Percentiles rank a stretch among this genome's conserved stretches.
phyloP scores from a whole-genome alignment of 2,329 filamentous ascomycete genomes.

The Allantophomopsis cytisporea region DNA sequence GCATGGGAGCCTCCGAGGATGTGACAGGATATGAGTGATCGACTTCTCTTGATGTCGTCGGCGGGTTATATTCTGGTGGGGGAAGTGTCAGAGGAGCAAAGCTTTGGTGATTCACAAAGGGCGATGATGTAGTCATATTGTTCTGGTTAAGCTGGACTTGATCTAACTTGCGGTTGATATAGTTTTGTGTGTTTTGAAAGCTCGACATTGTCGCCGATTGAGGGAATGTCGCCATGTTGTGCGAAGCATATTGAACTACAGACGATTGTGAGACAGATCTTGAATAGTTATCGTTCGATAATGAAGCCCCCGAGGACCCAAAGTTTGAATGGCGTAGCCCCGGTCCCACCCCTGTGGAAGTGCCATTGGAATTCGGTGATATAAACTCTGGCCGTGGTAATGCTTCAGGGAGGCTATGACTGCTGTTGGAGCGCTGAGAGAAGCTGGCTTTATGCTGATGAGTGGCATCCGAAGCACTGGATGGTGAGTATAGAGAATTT shows the following conservation, averaged over 20 bases:
- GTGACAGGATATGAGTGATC: constrained; percentile 14
- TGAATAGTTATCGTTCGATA: constrained; percentile 20
- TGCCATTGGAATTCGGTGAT: no score
- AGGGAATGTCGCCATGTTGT: constrained; percentile 27
- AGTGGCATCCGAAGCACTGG: constrained; percentile 11
- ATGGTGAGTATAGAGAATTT: constrained; percentile 12
- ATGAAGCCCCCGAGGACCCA: constrained; percentile 14
- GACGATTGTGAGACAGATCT: constrained; percentile 32
- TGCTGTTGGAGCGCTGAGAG: constrained; percentile 17
- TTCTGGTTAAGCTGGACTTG: no score
- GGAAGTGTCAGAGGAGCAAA: constrained; percentile 50
- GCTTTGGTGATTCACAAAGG: constrained; percentile 45
- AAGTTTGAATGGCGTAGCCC: constrained; percentile 14
- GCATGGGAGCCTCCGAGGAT: constrained; percentile 8
- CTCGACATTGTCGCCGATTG: constrained; percentile 1
- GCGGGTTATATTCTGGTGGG: constrained; percentile 35
- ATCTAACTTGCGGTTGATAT: neutral
- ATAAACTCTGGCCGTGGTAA: neutral
- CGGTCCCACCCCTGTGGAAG: no score
- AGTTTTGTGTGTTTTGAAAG: neutral
- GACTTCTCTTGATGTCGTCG: constrained; percentile 11
- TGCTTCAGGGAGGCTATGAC: constrained; percentile 16
- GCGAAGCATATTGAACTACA: constrained; percentile 35
- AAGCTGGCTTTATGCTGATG: constrained; percentile 4
- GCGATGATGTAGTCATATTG: constrained; percentile 7